These are phyloP conservation scores for Termitomyces titanicus DNA, from an alignment of 768 basidiomycete species.

Conservation along the genomic window DNA sequence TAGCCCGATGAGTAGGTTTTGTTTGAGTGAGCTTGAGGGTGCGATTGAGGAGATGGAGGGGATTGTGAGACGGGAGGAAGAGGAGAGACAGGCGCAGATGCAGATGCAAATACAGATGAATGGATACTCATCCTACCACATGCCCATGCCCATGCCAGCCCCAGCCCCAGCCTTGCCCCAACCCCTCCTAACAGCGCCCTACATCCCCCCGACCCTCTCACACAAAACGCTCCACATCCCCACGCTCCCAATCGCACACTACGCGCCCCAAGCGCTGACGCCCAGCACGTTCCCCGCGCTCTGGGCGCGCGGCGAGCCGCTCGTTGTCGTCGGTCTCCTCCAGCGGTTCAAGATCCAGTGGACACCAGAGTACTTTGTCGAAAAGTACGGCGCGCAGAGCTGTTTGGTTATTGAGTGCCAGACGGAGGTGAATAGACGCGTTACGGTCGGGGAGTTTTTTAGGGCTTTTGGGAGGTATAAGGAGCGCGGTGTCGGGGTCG, in stretches of 20 bases:
- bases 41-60: conserved; percentile 70
- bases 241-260: conserved; percentile 41
- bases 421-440: conserved; percentile 56
- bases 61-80: conserved; percentile 29
- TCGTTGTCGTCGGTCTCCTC: conserved; percentile 70
- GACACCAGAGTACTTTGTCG: conserved; percentile 80
- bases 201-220: conserved; percentile 18
- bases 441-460: conserved; percentile 80
- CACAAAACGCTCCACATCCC: conserved; percentile 31
- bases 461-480: conserved; percentile 67
- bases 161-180: too few relatives aligned
- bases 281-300: conserved; percentile 59
- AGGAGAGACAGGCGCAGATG: background rate
- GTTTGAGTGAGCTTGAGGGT: conserved; percentile 53
- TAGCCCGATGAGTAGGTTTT: conserved; percentile 79
- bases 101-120: background rate
- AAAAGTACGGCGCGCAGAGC: conserved; percentile 57
- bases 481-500: conserved; percentile 30
- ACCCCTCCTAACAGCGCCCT: background rate
- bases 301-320: conserved; percentile 73
- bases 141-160: too few relatives aligned
- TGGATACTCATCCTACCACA: background rate
- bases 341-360: conserved; percentile 65
- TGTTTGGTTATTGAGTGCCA: conserved; percentile 84
- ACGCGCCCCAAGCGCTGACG: conserved; percentile 46